Percentiles rank a stretch among this genome's conserved stretches.
Conservation (phyloP, 2,329 filamentous ascomycete genomes). For the Sordariomycetes sp. region DNA sequence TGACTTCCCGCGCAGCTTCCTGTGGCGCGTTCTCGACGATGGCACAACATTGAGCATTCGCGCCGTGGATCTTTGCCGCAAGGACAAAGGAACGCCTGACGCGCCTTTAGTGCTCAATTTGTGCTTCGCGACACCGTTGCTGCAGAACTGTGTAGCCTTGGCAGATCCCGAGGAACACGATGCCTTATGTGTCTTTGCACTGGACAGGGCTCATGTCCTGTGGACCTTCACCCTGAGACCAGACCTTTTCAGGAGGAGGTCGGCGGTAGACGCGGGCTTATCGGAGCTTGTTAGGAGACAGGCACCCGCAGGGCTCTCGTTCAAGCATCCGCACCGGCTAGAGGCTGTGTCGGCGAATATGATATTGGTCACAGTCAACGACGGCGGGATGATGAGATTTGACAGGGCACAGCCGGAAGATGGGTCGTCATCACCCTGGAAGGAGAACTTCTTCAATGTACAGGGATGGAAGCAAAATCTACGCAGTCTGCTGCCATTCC, state of each 20-base stretch:
- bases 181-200: slow-evolving; percentile 66
- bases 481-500: slow-evolving; percentile 57
- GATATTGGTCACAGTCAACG: slow-evolving; percentile 71
- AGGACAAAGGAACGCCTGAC: slow-evolving; percentile 49
- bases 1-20: slow-evolving; percentile 71
- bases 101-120: slow-evolving; percentile 70
- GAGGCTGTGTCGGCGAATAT: slow-evolving; percentile 64
- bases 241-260: slow-evolving; percentile 67
- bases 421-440: slow-evolving; percentile 40
- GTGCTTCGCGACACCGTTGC: slow-evolving; percentile 64
- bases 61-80: slow-evolving; percentile 70
- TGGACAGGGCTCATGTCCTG: slow-evolving; percentile 70
- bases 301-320: slow-evolving; percentile 62
- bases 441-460: slow-evolving; percentile 64
- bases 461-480: slow-evolving; percentile 63
- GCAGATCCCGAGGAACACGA: slow-evolving; percentile 73
- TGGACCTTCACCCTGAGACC: slow-evolving; percentile 78
- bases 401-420: slow-evolving; percentile 36
- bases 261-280: slow-evolving; percentile 63
- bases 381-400: slow-evolving; percentile 67
- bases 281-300: slow-evolving; percentile 69
- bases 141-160: slow-evolving; percentile 71
- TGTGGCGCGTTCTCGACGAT: slow-evolving; percentile 84
- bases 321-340: slow-evolving; percentile 74
- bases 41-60: slow-evolving; percentile 74